phyloP scores from a whole-genome alignment of 1,139 yeast species.

The Kurtzmaniella quercitrusa region DNA sequence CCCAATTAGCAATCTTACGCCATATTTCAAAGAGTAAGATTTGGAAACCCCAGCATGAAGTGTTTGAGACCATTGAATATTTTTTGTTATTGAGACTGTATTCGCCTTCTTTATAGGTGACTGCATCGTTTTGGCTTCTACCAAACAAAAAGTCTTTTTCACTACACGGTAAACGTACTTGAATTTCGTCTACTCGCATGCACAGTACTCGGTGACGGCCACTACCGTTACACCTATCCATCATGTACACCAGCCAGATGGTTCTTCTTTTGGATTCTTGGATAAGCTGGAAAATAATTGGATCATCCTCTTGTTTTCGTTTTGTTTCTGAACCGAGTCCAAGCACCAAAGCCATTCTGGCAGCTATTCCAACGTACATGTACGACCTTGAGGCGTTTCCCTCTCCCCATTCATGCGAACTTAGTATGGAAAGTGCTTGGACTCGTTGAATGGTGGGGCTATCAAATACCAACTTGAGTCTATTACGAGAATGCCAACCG shows the following conservation, averaged over 20 bases:
- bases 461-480: conserved; percentile 29
- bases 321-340: conserved; percentile 26
- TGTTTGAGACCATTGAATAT: conserved; percentile 4
- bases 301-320: conserved; percentile 2
- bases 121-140: conserved; percentile 10
- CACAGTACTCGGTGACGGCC: conserved; percentile 31
- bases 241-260: conserved; percentile 38
- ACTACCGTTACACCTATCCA: conserved; percentile 38
- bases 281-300: conserved; percentile 14
- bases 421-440: conserved; percentile 31
- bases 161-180: conserved; percentile 19
- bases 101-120: conserved; percentile 14
- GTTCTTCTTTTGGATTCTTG: conserved; percentile 31
- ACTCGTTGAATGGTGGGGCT: conserved; percentile 33
- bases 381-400: conserved; percentile 34
- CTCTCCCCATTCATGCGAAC: conserved; percentile 42
- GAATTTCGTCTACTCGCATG: conserved; percentile 21
- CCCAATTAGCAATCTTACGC: conserved; percentile 32
- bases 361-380: conserved; percentile 34
- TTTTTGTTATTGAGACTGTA: conserved; percentile 10
- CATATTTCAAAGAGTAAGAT: conserved; percentile 28
- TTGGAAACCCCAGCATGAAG: conserved; percentile 21
- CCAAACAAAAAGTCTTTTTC: conserved; percentile 25
- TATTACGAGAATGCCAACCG: conserved; percentile 34
- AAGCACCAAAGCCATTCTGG: conserved; percentile 34